Evolutionary conservation across 768 basidiomycete species (phyloP), one percentile per base, ranked within the genome.

Genomic region (Mycena haematopus): DNA sequence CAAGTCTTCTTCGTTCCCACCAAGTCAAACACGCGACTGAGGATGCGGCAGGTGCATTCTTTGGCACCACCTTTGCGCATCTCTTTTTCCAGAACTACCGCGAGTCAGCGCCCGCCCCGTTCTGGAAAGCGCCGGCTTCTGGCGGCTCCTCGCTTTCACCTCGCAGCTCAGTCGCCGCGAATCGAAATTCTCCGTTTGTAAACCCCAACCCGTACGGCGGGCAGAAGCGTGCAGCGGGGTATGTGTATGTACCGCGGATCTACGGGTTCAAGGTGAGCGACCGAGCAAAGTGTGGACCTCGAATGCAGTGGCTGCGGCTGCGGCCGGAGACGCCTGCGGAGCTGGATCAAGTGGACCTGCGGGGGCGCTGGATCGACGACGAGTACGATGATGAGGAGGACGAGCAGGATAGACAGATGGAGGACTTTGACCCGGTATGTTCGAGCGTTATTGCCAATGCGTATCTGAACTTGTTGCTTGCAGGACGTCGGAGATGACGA

Each of bases 211-310:
- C 89, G 1, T 84, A 93, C 65, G 93, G 93, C 11, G 93, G 93
- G 0, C 94, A 96, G 76, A 95, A 95, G 76, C 86, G 86, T 44
- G 92, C 95, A 2, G 85, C 87, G 29, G 93, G 93, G 6, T 87
- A 89, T 73, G 86, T 98, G 15, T 99, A 99, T 72, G 83, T 88
- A 17, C 93, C 96, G 6, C 85, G 91, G 74, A 96, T 99, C 72
- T 99, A 99, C 69, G 97, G 97, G 0, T 99, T 99, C 84, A 93
- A 91, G 77, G 96, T 99, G 27, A 95, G 91, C 72, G 97, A 99
- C 74, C 82, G 93, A 54, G 95, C 97, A 13, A 92, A 94, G 74
- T 92, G 87, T 69, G 97, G 97, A 6, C 97, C 97, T 15, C 83
- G 97, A 61, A 99, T 99, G 96, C 89, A 90, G 71, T 99, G 97